These are phyloP conservation scores for Pistacia vera DNA, from an alignment of 345 rosid species.

Conservation along the genomic window DNA sequence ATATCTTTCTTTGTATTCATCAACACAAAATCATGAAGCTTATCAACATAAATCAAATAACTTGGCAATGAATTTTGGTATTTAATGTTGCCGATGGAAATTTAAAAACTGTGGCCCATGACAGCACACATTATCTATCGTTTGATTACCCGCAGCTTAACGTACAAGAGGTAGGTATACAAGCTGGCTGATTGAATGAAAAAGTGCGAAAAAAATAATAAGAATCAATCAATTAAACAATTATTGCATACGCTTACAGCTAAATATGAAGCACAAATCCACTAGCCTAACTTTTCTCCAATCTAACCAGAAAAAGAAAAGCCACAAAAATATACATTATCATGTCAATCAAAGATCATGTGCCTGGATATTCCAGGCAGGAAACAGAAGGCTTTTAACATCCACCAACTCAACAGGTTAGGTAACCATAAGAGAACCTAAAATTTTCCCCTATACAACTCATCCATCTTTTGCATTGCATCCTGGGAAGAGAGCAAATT, in stretches of 20 bases:
- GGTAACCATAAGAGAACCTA: not conserved
- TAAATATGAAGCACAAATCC: not conserved
- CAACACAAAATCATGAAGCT: no score
- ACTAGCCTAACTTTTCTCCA: not conserved
- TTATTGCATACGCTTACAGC: not conserved
- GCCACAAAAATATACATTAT: constrained; percentile 15
- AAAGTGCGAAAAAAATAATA: not conserved
- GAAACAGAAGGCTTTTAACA: not conserved
- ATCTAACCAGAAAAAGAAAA: not conserved
- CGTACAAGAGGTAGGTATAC: not conserved
- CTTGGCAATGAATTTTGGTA: no score
- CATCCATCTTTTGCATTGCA: constrained; percentile 4
- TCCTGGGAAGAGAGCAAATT: not conserved
- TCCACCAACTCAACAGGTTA: not conserved
- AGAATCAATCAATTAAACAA: not conserved
- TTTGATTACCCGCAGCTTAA: not conserved
- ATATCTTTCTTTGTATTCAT: not conserved
- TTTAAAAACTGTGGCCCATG: not conserved
- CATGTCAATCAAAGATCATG: not conserved
- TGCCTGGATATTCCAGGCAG: not conserved
- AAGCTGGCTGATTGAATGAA: constrained; percentile 3
- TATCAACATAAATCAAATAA: no score
- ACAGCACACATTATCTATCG: not conserved
- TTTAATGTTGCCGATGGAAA: no score
- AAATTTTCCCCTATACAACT: not conserved